Conservation (phyloP, 192 early-diverging fungal genomes). For the Coemansia sp. region DNA sequence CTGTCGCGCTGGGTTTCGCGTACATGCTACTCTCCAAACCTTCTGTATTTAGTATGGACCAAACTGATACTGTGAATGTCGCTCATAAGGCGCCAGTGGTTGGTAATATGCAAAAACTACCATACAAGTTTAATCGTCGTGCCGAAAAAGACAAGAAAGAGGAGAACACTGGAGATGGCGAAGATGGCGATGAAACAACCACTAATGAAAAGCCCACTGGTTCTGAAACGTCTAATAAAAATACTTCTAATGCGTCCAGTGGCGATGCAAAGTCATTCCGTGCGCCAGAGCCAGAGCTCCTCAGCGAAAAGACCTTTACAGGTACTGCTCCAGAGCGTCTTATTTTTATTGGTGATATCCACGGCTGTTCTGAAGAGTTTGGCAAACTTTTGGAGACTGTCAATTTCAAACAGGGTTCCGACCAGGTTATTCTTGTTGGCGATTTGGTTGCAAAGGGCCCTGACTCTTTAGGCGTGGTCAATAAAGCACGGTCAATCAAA, state of each 20-base stretch:
- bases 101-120: background rate
- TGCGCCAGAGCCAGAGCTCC: slow-evolving; percentile 19
- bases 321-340: slow-evolving; percentile 32
- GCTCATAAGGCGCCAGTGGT: background rate
- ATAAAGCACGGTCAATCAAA: slow-evolving; percentile 48
- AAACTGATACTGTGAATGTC: background rate
- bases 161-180: background rate
- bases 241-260: background rate
- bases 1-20: background rate
- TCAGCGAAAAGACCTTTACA: slow-evolving; percentile 7
- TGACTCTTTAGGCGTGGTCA: slow-evolving; percentile 59
- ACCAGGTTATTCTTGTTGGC: slow-evolving; percentile 66
- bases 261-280: slow-evolving; percentile 20
- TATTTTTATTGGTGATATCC: slow-evolving; percentile 72
- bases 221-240: background rate
- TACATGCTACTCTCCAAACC: background rate
- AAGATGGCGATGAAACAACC: background rate
- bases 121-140: background rate
- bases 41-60: background rate
- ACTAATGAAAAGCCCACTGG: background rate
- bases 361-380: slow-evolving; percentile 62
- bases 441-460: slow-evolving; percentile 69
- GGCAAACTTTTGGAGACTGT: slow-evolving; percentile 55
- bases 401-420: slow-evolving; percentile 32
- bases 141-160: background rate